Percentiles rank a stretch among this genome's conserved stretches.
phyloP scores from a whole-genome alignment of 2,329 filamentous ascomycete species.

The Corinectria fuckeliana region DNA sequence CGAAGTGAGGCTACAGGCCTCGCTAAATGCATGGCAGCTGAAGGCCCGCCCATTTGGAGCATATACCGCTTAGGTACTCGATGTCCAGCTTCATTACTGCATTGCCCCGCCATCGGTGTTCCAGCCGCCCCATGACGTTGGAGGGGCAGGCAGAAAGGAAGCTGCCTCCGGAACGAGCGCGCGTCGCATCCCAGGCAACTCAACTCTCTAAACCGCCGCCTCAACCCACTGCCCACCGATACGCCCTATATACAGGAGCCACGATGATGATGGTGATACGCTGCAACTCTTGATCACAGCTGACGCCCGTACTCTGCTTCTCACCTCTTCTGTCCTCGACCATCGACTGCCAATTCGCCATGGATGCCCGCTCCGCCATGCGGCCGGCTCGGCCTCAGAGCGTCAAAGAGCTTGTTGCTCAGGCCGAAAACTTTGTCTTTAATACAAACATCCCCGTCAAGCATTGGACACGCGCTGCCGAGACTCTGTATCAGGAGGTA shows the following conservation, averaged over 20 bases:
- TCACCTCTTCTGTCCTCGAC: neutral
- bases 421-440: constrained; percentile 83
- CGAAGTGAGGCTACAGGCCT: neutral
- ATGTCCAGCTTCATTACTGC: neutral
- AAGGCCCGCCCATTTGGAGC: neutral
- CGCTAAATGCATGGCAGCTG: neutral
- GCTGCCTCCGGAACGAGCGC: constrained; percentile 4
- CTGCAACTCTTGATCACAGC: constrained; percentile 3
- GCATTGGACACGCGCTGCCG: constrained; percentile 82
- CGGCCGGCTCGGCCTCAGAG: constrained; percentile 63
- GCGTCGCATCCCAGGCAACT: neutral
- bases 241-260: neutral
- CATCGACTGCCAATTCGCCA: constrained; percentile 13
- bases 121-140: constrained; percentile 19
- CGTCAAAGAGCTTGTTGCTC: constrained; percentile 76
- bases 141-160: constrained; percentile 15
- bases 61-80: neutral
- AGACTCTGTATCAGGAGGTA: constrained; percentile 82
- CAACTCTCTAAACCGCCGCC: constrained; percentile 16
- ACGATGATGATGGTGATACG: constrained; percentile 18
- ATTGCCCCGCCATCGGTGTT: constrained; percentile 19
- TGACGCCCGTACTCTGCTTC: constrained; percentile 1
- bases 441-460: constrained; percentile 77
- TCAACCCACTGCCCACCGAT: neutral
- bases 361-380: constrained; percentile 41